phyloP scores from a whole-genome alignment of 306 rosid genomes.

The Quercus rubra region DNA sequence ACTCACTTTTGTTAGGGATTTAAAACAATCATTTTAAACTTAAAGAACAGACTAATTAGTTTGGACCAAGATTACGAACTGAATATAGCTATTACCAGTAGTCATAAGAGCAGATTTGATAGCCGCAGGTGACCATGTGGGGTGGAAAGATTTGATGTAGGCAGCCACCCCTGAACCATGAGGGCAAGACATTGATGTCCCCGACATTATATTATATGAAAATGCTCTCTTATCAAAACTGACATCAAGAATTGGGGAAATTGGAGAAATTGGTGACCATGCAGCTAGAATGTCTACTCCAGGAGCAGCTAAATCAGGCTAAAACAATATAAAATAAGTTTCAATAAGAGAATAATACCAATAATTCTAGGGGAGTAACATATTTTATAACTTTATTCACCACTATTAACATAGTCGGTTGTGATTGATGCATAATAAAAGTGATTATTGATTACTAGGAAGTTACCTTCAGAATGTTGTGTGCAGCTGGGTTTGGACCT shows the following conservation, averaged over 20 bases:
- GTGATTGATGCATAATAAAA: no score
- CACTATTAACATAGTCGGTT: no score
- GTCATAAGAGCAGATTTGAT: constrained; percentile 46
- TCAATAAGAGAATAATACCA: no score
- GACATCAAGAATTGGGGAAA: not conserved
- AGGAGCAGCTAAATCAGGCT: constrained; percentile 51
- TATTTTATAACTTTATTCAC: no score
- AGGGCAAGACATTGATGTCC: constrained; percentile 62
- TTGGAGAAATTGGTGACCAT: constrained; percentile 10
- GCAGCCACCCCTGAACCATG: constrained; percentile 44
- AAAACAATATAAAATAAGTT: not conserved
- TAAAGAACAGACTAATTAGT: no score
- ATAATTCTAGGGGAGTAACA: no score
- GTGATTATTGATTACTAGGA: no score
- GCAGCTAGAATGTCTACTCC: constrained; percentile 46
- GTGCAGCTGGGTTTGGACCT: constrained; percentile 45
- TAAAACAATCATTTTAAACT: no score
- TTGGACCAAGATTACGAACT: not conserved
- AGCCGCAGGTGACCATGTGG: constrained; percentile 47
- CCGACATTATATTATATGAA: not conserved
- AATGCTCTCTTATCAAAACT: constrained; percentile 17
- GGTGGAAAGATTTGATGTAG: constrained; percentile 50
- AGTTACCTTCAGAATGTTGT: constrained; percentile 22
- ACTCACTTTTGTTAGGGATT: no score
- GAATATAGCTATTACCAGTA: constrained; percentile 22